Conservation (phyloP, 2,329 filamentous ascomycete genomes). For the Colletotrichum horii region DNA sequence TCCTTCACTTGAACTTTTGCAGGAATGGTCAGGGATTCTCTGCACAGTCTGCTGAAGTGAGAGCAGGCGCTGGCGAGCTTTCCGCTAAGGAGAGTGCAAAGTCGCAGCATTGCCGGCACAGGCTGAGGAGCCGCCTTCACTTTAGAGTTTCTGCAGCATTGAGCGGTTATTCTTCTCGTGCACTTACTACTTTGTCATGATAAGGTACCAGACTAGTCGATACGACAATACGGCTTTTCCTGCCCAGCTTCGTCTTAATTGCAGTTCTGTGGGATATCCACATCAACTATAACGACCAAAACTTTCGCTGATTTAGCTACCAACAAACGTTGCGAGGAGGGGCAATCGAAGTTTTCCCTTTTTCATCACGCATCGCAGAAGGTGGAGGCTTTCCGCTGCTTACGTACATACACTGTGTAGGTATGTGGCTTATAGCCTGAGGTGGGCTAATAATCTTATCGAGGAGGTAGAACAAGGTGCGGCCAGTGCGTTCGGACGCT, state of each 20-base stretch:
- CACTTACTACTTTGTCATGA: neutral
- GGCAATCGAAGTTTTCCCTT: neutral
- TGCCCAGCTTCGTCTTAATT: neutral
- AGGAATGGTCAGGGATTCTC: neutral
- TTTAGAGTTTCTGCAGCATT: neutral
- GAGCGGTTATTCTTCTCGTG: neutral
- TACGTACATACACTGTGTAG: neutral
- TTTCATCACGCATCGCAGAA: neutral
- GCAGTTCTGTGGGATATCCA: neutral
- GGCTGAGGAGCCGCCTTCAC: neutral
- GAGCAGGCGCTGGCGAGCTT: neutral
- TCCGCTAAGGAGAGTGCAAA: neutral
- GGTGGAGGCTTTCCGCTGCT: neutral
- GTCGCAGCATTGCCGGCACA: neutral
- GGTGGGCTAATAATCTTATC: neutral
- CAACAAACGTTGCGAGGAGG: neutral
- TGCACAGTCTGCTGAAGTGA: neutral
- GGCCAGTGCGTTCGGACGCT: slow-evolving; percentile 22
- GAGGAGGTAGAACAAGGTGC: slow-evolving; percentile 9
- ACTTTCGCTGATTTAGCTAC: neutral
- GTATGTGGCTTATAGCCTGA: neutral
- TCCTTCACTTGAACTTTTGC: neutral
- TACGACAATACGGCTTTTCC: neutral
- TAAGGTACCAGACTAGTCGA: neutral
- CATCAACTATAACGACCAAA: neutral